Evolutionary conservation across 2,329 filamentous ascomycete species (phyloP).

Genomic region (Colletotrichum liaoningense): DNA sequence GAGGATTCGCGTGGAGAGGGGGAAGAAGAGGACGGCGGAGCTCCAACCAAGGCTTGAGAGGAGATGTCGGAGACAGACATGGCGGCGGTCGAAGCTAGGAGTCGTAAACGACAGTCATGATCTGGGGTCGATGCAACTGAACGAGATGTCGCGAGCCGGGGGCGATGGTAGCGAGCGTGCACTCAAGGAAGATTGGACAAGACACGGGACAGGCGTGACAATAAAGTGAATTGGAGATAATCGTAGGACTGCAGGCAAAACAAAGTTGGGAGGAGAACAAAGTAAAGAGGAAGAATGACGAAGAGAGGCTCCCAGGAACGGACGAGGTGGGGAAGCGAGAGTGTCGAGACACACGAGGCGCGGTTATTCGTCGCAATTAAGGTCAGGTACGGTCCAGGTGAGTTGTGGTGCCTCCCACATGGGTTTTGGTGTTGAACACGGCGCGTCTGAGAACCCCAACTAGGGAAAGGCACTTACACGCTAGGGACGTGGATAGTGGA

Average conservation of each 20-base stretch:
- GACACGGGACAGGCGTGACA: not conserved
- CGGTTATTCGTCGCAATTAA: conserved; percentile 26
- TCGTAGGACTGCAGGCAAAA: not conserved
- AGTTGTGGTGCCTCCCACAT: conserved; percentile 9
- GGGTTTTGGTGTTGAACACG: conserved; percentile 32
- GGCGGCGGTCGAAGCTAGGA: conserved; percentile 3
- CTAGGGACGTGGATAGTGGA: conserved; percentile 10
- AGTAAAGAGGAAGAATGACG: conserved; percentile 18
- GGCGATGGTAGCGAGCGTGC: not conserved
- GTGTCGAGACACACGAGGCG: conserved; percentile 34
- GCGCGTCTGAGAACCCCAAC: conserved; percentile 26
- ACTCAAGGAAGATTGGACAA: not conserved
- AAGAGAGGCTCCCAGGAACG: conserved; percentile 27
- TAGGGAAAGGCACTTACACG: conserved; percentile 6
- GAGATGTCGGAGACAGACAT: conserved; percentile 22
- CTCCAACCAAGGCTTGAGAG: conserved; percentile 13
- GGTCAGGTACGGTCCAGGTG: conserved; percentile 22
- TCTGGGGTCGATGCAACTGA: not conserved
- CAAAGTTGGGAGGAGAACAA: not conserved
- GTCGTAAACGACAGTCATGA: conserved; percentile 17
- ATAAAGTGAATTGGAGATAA: not conserved
- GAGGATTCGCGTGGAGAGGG: conserved; percentile 17
- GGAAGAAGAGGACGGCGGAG: conserved; percentile 3
- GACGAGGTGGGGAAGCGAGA: conserved; percentile 30
- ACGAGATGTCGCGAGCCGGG: not conserved